Evolutionary conservation across 352 stramenopile species (phyloP).

Genomic region (Phytophthora pinifolia): DNA sequence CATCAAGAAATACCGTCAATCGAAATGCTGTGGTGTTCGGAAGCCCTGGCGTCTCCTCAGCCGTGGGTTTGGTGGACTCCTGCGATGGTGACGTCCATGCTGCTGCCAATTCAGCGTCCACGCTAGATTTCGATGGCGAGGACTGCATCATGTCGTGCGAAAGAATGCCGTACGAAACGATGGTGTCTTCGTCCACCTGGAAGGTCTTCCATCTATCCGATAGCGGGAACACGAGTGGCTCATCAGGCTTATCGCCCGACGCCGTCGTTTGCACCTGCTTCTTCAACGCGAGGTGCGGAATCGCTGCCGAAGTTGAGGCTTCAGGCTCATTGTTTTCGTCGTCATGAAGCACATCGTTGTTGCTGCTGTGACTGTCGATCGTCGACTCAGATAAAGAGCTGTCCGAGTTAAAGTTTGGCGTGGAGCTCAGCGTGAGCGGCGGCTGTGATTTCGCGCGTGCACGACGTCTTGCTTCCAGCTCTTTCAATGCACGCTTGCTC

Average conservation of each 20-base stretch:
- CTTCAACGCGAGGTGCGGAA: conserved; percentile 16
- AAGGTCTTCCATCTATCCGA: conserved; percentile 46
- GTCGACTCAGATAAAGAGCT: conserved; percentile 17
- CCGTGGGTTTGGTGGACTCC: conserved; percentile 13
- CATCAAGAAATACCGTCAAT: conserved; percentile 68
- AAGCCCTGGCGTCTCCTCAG: conserved; percentile 6
- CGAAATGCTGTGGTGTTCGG: conserved; percentile 33
- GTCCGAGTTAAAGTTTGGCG: conserved; percentile 19
- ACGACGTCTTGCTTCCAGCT: conserved; percentile 41
- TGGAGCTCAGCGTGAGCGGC: conserved; percentile 25
- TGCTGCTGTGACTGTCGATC: conserved; percentile 6
- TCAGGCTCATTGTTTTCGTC: conserved; percentile 12
- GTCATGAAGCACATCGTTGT: conserved; percentile 19
- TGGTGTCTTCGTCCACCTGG: conserved; percentile 44
- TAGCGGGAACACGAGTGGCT: conserved; percentile 36
- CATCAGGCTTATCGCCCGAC: conserved; percentile 15
- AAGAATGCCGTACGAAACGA: conserved; percentile 52
- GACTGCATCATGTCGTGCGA: conserved; percentile 30
- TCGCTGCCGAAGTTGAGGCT: not conserved
- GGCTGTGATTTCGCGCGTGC: conserved; percentile 12
- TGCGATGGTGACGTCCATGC: conserved; percentile 6
- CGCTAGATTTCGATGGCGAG: conserved; percentile 7
- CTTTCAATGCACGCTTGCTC: conserved; percentile 65
- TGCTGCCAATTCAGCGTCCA: not conserved
- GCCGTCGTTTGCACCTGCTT: conserved; percentile 13